phyloP scores from a whole-genome alignment of 2,329 filamentous ascomycete genomes.

The Aureobasidium musti region DNA sequence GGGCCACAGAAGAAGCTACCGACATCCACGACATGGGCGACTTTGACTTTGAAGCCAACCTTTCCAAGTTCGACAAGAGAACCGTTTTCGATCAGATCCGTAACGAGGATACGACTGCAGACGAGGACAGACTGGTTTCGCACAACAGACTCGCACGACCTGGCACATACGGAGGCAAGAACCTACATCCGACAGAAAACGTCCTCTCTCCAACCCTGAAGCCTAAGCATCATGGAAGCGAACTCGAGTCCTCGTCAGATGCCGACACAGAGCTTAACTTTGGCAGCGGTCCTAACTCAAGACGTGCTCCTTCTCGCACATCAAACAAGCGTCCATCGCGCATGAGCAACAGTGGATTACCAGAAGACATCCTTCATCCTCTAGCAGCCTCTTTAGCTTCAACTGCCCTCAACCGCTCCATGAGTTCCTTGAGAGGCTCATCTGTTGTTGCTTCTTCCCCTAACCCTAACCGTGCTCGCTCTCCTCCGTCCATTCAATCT shows the following conservation, averaged over 20 bases:
- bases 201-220: slow-evolving; percentile 65
- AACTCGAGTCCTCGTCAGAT: slow-evolving; percentile 40
- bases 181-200: slow-evolving; percentile 88
- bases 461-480: slow-evolving; percentile 37
- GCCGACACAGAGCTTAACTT: slow-evolving; percentile 42
- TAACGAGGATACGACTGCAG: slow-evolving; percentile 84
- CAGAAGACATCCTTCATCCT: slow-evolving; percentile 41
- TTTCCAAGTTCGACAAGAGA: slow-evolving; percentile 94
- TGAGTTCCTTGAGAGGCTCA: slow-evolving; percentile 43
- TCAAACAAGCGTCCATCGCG: slow-evolving; percentile 43
- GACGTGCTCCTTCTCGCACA: slow-evolving; percentile 44
- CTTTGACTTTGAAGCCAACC: slow-evolving; percentile 86
- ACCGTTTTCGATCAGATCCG: slow-evolving; percentile 89
- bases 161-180: slow-evolving; percentile 70
- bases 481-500: slow-evolving; percentile 38
- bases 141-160: slow-evolving; percentile 69
- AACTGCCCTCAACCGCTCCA: slow-evolving; percentile 39
- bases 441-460: slow-evolving; percentile 35
- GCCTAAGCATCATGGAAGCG: slow-evolving; percentile 37
- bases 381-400: slow-evolving; percentile 38
- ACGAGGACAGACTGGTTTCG: slow-evolving; percentile 84
- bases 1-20: slow-evolving; percentile 94
- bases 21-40: slow-evolving; percentile 92
- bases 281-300: slow-evolving; percentile 39
- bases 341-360: slow-evolving; percentile 42